phyloP scores from a whole-genome alignment of 2,329 filamentous ascomycete species.

The Aspergillus neoniger region DNA sequence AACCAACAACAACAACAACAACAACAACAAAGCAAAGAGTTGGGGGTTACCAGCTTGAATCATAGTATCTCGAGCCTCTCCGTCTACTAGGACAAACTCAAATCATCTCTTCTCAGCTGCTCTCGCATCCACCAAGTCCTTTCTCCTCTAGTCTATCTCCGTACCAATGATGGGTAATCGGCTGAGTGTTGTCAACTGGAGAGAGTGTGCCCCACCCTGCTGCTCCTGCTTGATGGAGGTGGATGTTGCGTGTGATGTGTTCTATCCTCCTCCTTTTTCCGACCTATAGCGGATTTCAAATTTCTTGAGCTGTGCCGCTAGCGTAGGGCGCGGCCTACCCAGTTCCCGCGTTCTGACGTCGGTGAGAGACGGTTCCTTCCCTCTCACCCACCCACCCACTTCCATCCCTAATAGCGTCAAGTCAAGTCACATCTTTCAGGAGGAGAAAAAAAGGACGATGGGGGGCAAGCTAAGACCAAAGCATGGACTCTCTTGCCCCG shows the following conservation, averaged over 20 bases:
- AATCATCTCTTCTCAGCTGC: neutral
- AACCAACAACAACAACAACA: too few relatives aligned
- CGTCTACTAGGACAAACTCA: neutral
- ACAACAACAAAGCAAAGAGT: too few relatives aligned
- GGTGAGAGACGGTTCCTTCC: conserved; percentile 16
- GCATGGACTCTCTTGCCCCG: too few relatives aligned
- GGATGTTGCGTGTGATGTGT: conserved; percentile 26
- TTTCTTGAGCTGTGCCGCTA: conserved; percentile 20
- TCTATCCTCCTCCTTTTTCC: conserved; percentile 14
- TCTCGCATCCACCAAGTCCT: neutral
- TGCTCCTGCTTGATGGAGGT: neutral
- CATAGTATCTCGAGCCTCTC: too few relatives aligned
- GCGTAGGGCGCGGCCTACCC: conserved; percentile 22
- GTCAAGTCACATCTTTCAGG: too few relatives aligned
- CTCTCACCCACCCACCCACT: neutral
- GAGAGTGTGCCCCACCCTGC: neutral
- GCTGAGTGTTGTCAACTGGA: neutral
- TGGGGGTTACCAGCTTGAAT: neutral
- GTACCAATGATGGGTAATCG: neutral
- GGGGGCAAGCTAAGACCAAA: too few relatives aligned
- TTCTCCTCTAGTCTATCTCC: neutral
- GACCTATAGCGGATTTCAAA: neutral
- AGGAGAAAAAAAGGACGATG: too few relatives aligned
- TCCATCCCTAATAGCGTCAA: too few relatives aligned
- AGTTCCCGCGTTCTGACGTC: conserved; percentile 33